Conservation (phyloP, 352 stramenopile species). For the Peronospora belbahrii region DNA sequence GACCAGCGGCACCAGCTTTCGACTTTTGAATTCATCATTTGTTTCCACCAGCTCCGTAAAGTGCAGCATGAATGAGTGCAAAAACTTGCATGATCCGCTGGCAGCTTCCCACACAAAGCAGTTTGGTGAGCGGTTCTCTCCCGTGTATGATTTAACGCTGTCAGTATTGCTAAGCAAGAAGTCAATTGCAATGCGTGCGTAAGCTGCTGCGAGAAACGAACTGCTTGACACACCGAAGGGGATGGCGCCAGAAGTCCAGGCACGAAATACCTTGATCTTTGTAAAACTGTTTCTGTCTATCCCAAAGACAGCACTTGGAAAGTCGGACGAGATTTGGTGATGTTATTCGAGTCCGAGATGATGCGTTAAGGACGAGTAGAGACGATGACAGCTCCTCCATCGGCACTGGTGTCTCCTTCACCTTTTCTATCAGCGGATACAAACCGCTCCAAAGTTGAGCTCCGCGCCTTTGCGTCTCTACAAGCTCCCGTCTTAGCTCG, state of each 20-base stretch:
- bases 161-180: slow-evolving; percentile 35
- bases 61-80: slow-evolving; percentile 61
- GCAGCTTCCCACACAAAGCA: slow-evolving; percentile 81
- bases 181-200: slow-evolving; percentile 42
- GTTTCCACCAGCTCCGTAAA: slow-evolving; percentile 40
- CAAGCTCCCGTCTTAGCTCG: slow-evolving; percentile 34
- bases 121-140: slow-evolving; percentile 27
- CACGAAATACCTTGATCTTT: slow-evolving; percentile 57
- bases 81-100: slow-evolving; percentile 78
- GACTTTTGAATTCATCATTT: slow-evolving; percentile 18
- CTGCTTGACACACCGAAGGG: slow-evolving; percentile 77
- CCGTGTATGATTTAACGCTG: slow-evolving; percentile 1
- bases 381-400: slow-evolving; percentile 1
- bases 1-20: slow-evolving; percentile 41
- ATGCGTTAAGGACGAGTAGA: background rate
- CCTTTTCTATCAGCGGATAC: slow-evolving; percentile 5
- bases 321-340: slow-evolving; percentile 19
- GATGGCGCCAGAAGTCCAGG: slow-evolving; percentile 65
- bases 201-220: slow-evolving; percentile 58
- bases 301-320: slow-evolving; percentile 55
- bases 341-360: background rate
- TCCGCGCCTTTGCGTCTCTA: slow-evolving; percentile 19
- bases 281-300: slow-evolving; percentile 78
- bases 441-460: slow-evolving; percentile 26
- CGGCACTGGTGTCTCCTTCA: background rate